phyloP scores from a whole-genome alignment of 2,329 filamentous ascomycete species.

The Beauveria rudraprayagi region DNA sequence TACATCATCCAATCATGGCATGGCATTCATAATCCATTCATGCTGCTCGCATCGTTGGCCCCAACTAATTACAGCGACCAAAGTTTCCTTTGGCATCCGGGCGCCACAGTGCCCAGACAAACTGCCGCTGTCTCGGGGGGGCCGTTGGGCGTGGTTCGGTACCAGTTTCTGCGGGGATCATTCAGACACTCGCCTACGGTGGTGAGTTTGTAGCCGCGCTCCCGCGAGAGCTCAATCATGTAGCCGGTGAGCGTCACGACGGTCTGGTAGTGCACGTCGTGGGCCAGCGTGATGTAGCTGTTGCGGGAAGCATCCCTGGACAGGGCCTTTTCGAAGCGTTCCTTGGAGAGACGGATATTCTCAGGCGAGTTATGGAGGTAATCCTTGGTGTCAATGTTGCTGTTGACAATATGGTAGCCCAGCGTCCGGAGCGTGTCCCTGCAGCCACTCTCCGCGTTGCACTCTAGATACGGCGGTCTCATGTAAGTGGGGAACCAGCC shows the following conservation, averaged over 20 bases:
- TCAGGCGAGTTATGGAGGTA: conserved; percentile 44
- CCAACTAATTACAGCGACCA: conserved; percentile 22
- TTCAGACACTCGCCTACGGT: conserved; percentile 51
- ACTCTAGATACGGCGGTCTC: conserved; percentile 38
- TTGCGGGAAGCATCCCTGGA: conserved; percentile 23
- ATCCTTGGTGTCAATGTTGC: conserved; percentile 54
- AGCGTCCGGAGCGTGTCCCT: conserved; percentile 28
- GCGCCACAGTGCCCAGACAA: conserved; percentile 21
- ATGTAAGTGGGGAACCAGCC: conserved; percentile 36
- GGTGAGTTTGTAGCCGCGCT: conserved; percentile 38
- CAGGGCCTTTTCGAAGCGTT: conserved; percentile 25
- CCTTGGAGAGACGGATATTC: conserved; percentile 39
- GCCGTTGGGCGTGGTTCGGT: conserved; percentile 28
- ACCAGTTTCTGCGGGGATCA: conserved; percentile 45
- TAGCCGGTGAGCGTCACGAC: conserved; percentile 32
- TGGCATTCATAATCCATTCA: neutral
- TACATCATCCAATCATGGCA: neutral
- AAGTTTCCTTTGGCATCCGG: conserved; percentile 27
- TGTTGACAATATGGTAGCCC: conserved; percentile 49
- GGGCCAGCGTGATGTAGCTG: conserved; percentile 44
- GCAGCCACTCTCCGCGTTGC: conserved; percentile 32
- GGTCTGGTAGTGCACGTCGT: conserved; percentile 43
- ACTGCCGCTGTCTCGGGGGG: neutral
- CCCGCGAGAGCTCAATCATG: conserved; percentile 34
- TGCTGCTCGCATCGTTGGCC: neutral